phyloP scores from a whole-genome alignment of 768 basidiomycete species.

The Rhodotorula kratochvilovae region DNA sequence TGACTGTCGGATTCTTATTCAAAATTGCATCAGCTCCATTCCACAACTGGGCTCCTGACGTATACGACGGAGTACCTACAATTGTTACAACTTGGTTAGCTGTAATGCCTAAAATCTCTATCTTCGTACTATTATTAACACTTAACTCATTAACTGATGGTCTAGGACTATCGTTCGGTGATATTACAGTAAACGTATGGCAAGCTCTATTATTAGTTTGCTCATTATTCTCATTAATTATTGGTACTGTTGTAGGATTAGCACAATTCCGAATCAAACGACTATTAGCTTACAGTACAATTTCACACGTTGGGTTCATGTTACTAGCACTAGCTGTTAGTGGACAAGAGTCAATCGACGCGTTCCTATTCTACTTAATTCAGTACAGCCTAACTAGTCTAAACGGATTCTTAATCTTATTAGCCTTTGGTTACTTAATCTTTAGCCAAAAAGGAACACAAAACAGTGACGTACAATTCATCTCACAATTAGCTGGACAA shows the following conservation, averaged over 20 bases:
- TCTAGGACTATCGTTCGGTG: slow-evolving; percentile 15
- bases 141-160: slow-evolving; percentile 25
- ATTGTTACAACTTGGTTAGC: slow-evolving; percentile 42
- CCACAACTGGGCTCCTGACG: slow-evolving; percentile 43
- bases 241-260: slow-evolving; percentile 42
- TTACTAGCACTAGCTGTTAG: slow-evolving; percentile 18
- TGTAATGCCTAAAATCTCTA: slow-evolving; percentile 42
- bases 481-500: slow-evolving; percentile 15
- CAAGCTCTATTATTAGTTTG: slow-evolving; percentile 37
- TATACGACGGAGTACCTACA: slow-evolving; percentile 41
- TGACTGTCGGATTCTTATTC: slow-evolving; percentile 40
- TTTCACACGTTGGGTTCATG: slow-evolving; percentile 24
- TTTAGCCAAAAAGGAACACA: background rate
- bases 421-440: slow-evolving; percentile 22
- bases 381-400: slow-evolving; percentile 19
- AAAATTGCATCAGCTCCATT: slow-evolving; percentile 42
- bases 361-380: slow-evolving; percentile 23
- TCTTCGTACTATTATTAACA: slow-evolving; percentile 38
- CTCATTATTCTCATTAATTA: slow-evolving; percentile 42
- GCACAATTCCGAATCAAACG: slow-evolving; percentile 21
- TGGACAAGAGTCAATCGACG: slow-evolving; percentile 18
- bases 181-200: slow-evolving; percentile 24
- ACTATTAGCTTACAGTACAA: slow-evolving; percentile 25
- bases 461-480: slow-evolving; percentile 13
- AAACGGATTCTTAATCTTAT: slow-evolving; percentile 19